Conservation (phyloP, 1,139 yeast species). For the Hemisphaericaspora subhashii region DNA sequence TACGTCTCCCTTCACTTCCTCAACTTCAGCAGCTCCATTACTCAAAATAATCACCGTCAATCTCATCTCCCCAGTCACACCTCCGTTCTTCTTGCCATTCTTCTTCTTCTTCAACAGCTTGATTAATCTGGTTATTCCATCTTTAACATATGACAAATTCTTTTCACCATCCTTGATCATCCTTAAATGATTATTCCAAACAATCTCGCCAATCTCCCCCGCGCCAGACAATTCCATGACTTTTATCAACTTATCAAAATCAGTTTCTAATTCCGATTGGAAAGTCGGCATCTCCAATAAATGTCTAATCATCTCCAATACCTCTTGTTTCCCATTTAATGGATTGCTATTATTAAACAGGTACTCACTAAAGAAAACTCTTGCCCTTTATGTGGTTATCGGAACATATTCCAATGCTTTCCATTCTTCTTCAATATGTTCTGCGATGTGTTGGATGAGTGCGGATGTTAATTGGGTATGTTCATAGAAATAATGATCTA, state of each 20-base stretch:
- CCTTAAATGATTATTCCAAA: conserved; percentile 32
- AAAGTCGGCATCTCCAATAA: conserved; percentile 50
- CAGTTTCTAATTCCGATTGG: conserved; percentile 50
- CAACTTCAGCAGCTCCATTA: conserved; percentile 2
- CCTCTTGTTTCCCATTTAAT: conserved; percentile 8
- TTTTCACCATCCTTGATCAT: conserved; percentile 25
- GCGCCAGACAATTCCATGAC: conserved; percentile 10
- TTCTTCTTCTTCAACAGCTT: conserved; percentile 6
- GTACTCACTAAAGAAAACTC: conserved; percentile 36
- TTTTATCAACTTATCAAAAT: conserved; percentile 25
- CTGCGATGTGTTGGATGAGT: too few relatives aligned
- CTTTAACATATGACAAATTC: conserved; percentile 14
- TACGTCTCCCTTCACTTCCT: neutral
- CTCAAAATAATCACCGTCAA: conserved; percentile 19
- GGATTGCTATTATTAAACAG: too few relatives aligned
- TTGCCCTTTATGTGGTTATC: conserved; percentile 38
- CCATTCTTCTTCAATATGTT: too few relatives aligned
- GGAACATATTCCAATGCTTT: conserved; percentile 34
- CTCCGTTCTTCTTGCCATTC: neutral
- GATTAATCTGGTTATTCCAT: conserved; percentile 15
- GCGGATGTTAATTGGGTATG: too few relatives aligned
- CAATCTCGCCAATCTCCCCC: conserved; percentile 19
- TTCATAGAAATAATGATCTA: too few relatives aligned
- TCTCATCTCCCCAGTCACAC: conserved; percentile 17
- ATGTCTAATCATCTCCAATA: conserved; percentile 27